Conservation (phyloP, 2,329 filamentous ascomycete species). For the Colletotrichum limetticola region DNA sequence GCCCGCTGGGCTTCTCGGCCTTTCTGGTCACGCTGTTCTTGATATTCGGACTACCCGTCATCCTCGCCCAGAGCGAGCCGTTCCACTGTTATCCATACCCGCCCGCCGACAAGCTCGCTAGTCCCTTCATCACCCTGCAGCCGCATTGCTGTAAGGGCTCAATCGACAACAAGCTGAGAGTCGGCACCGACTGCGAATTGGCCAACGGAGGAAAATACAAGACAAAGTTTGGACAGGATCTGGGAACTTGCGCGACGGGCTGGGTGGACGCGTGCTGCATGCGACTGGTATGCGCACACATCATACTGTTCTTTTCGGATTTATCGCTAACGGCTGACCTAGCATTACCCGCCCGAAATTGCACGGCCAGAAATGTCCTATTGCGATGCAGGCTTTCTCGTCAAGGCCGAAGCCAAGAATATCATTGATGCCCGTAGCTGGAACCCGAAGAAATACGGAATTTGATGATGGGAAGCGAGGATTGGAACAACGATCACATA, state of each 20-base stretch:
- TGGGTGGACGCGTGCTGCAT: slow-evolving; percentile 33
- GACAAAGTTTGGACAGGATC: slow-evolving; percentile 33
- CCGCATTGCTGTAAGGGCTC: slow-evolving; percentile 32
- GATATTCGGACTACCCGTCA: slow-evolving; percentile 25
- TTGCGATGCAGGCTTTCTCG: slow-evolving; percentile 30
- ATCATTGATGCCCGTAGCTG: slow-evolving; percentile 19
- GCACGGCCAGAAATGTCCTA: slow-evolving; percentile 22
- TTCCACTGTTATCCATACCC: slow-evolving; percentile 35
- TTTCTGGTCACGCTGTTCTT: slow-evolving; percentile 12
- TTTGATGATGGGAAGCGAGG: neutral
- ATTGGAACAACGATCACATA: neutral
- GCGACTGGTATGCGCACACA: slow-evolving; percentile 24
- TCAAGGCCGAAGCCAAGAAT: slow-evolving; percentile 23
- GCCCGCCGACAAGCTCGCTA: slow-evolving; percentile 15
- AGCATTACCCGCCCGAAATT: slow-evolving; percentile 35
- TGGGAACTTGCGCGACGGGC: slow-evolving; percentile 32
- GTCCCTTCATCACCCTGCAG: slow-evolving; percentile 25
- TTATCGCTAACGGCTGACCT: neutral
- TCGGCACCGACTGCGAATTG: slow-evolving; percentile 22
- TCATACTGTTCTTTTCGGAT: neutral
- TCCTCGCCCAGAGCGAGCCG: slow-evolving; percentile 28
- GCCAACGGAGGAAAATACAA: slow-evolving; percentile 27
- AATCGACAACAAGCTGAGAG: slow-evolving; percentile 23
- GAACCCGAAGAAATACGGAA: slow-evolving; percentile 10
- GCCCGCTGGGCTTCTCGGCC: slow-evolving; percentile 26